Conservation (phyloP, 2,329 filamentous ascomycete genomes). For the Hymenoscyphus scutula region DNA sequence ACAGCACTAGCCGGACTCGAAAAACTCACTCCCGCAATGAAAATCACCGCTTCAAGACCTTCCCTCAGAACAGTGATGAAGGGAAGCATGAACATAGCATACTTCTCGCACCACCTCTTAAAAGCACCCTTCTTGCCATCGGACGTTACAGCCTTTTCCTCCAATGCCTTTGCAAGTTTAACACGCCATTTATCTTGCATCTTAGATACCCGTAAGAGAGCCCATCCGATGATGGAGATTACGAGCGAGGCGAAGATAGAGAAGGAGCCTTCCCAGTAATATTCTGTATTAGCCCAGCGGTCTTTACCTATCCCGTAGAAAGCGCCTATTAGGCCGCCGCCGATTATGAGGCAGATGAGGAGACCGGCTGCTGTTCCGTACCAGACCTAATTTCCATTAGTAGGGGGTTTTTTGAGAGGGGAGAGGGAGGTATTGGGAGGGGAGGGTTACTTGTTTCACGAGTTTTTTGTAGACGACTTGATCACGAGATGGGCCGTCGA, state of each 20-base stretch:
- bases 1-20: conserved; percentile 72
- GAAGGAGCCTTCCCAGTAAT: conserved; percentile 81
- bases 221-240: conserved; percentile 78
- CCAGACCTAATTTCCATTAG: conserved; percentile 50
- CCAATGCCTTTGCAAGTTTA: conserved; percentile 72
- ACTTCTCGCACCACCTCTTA: conserved; percentile 69
- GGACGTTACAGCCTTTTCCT: conserved; percentile 45
- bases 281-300: conserved; percentile 65
- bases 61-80: conserved; percentile 87
- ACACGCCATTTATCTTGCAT: conserved; percentile 84
- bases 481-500: conserved; percentile 63
- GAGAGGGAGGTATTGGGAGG: background rate
- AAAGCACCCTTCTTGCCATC: conserved; percentile 45
- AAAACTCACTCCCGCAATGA: conserved; percentile 80
- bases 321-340: conserved; percentile 59
- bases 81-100: conserved; percentile 81
- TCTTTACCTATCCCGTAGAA: conserved; percentile 66
- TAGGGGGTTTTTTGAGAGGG: background rate
- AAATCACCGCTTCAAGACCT: conserved; percentile 82
- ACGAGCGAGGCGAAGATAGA: conserved; percentile 72
- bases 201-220: conserved; percentile 77
- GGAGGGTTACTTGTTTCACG: conserved; percentile 48
- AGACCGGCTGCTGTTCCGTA: conserved; percentile 51
- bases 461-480: conserved; percentile 63
- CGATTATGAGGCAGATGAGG: conserved; percentile 56